Conservation (phyloP, 768 basidiomycete species). For the Naganishia vishniacii region DNA sequence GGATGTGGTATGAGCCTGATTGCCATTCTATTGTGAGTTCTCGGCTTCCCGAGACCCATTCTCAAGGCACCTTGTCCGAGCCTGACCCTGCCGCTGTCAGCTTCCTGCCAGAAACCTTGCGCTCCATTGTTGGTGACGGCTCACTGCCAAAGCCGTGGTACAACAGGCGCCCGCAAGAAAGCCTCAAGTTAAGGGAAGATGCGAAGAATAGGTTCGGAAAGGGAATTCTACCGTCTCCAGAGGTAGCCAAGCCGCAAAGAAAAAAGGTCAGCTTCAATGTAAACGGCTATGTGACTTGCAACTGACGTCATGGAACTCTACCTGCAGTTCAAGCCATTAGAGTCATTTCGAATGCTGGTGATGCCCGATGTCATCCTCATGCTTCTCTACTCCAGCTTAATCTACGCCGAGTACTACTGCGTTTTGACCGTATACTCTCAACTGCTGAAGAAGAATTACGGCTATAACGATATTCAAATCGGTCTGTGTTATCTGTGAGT, state of each 20-base stretch:
- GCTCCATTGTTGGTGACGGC: slow-evolving; percentile 44
- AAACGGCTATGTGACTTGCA: too few species aligned
- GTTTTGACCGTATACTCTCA: slow-evolving; percentile 51
- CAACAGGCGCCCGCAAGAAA: slow-evolving; percentile 36
- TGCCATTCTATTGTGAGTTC: slow-evolving; percentile 49
- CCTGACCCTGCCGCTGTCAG: too few species aligned
- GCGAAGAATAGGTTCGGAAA: slow-evolving; percentile 32
- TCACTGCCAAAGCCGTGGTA: slow-evolving; percentile 41
- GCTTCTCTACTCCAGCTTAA: slow-evolving; percentile 38
- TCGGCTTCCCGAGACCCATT: too few species aligned
- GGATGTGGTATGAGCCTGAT: slow-evolving; percentile 33
- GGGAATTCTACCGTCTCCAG: slow-evolving; percentile 21
- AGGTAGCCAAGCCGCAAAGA: slow-evolving; percentile 24
- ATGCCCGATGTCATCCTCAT: slow-evolving; percentile 42
- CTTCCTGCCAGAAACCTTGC: slow-evolving; percentile 54
- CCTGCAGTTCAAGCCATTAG: slow-evolving; percentile 41
- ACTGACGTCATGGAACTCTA: too few species aligned
- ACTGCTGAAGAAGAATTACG: slow-evolving; percentile 59
- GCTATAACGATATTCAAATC: slow-evolving; percentile 59
- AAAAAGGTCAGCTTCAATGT: slow-evolving; percentile 33
- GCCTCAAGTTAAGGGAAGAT: slow-evolving; percentile 30
- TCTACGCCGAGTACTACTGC: slow-evolving; percentile 44
- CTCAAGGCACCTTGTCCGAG: too few species aligned
- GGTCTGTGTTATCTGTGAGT: slow-evolving; percentile 67
- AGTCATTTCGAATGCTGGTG: slow-evolving; percentile 40